These are phyloP conservation scores for Pneumocystis murina DNA, from an alignment of 1,139 yeast species.

Conservation along the genomic window DNA sequence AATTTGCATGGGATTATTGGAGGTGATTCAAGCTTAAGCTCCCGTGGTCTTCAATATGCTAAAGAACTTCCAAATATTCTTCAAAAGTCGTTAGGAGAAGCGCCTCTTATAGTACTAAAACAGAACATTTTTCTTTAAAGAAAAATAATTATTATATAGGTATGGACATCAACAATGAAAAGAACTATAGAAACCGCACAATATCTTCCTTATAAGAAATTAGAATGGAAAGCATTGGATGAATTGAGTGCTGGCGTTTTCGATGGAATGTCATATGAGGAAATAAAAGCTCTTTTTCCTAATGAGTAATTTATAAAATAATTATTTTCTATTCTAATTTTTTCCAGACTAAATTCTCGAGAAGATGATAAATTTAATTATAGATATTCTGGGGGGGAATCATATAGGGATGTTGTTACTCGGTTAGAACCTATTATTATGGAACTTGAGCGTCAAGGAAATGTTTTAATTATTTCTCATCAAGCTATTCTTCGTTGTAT, in stretches of 20 bases:
- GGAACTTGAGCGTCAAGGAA: slow-evolving; percentile 90
- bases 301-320: slow-evolving; percentile 60
- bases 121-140: slow-evolving; percentile 26
- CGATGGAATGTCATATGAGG: slow-evolving; percentile 83
- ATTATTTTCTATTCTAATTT: slow-evolving; percentile 47
- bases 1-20: slow-evolving; percentile 77
- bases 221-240: slow-evolving; percentile 85
- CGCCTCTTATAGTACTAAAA: not conserved
- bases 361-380: slow-evolving; percentile 93
- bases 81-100: slow-evolving; percentile 22
- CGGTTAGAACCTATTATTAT: slow-evolving; percentile 79
- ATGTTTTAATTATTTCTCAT: slow-evolving; percentile 86
- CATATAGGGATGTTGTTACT: slow-evolving; percentile 86
- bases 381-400: slow-evolving; percentile 61
- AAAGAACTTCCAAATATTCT: slow-evolving; percentile 60
- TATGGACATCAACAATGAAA: slow-evolving; percentile 80
- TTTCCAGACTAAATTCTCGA: slow-evolving; percentile 35
- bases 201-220: slow-evolving; percentile 60
- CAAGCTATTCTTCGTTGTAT: slow-evolving; percentile 94
- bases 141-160: slow-evolving; percentile 54
- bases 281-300: slow-evolving; percentile 57
- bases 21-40: slow-evolving; percentile 75
- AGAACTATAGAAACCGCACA: slow-evolving; percentile 69
- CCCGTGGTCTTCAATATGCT: slow-evolving; percentile 62
- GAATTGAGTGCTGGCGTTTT: slow-evolving; percentile 85